Percentiles rank a stretch among this genome's conserved stretches.
phyloP scores from a whole-genome alignment of 2,329 filamentous ascomycete genomes.

The Beauveria bassiana region DNA sequence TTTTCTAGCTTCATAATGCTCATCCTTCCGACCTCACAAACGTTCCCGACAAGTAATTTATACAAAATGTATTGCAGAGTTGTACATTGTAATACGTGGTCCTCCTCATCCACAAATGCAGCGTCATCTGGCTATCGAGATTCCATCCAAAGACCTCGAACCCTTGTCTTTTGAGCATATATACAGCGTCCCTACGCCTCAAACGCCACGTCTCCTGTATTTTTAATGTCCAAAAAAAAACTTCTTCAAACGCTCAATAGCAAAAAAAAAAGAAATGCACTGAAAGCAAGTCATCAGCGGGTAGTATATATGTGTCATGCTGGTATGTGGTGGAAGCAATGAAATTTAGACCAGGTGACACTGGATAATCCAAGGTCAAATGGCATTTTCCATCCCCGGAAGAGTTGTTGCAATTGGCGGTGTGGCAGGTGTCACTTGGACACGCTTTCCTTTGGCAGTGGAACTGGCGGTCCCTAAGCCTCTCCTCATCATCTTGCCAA shows the following conservation, averaged over 20 bases:
- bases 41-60: neutral
- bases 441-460: constrained; percentile 1
- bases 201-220: neutral
- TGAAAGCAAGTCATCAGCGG: neutral
- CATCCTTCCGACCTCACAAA: neutral
- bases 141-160: neutral
- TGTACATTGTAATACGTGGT: neutral
- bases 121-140: too few species aligned
- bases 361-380: neutral
- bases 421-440: constrained; percentile 22
- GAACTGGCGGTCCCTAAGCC: constrained; percentile 38
- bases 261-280: neutral
- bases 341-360: too few species aligned
- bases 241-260: neutral
- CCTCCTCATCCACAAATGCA: neutral
- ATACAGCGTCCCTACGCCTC: neutral
- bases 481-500: constrained; percentile 84
- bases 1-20: neutral
- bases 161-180: neutral
- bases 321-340: neutral
- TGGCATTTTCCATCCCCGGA: constrained; percentile 1
- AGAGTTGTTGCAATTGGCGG: neutral
- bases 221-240: constrained; percentile 3
- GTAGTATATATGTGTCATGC: neutral
- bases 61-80: neutral